Evolutionary conservation across 306 rosid genomes (phyloP).

Genomic region (Neltuma alba): DNA sequence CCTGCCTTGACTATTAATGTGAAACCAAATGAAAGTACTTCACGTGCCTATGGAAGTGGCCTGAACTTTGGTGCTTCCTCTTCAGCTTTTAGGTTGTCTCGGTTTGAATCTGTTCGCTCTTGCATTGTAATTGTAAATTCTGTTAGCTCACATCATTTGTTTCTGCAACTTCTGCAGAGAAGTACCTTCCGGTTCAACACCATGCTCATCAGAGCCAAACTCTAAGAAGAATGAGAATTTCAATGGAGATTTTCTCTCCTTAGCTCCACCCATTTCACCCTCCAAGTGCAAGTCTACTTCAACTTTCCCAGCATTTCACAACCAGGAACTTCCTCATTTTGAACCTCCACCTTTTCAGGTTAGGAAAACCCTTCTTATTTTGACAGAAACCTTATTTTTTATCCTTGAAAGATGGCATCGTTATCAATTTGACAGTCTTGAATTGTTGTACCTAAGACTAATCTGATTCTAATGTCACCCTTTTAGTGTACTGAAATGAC

Average conservation of each 20-base stretch:
- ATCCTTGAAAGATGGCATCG: not conserved
- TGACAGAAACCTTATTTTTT: not conserved
- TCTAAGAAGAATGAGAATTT: conserved; percentile 42
- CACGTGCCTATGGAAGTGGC: conserved; percentile 36
- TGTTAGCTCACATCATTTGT: conserved; percentile 29
- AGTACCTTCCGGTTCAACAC: conserved; percentile 46
- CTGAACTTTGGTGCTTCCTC: conserved; percentile 38
- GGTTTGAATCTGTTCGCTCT: conserved; percentile 19
- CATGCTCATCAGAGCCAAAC: conserved; percentile 41
- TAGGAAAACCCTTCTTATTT: conserved; percentile 16
- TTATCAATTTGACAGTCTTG: not conserved
- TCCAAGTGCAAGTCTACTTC: conserved; percentile 40
- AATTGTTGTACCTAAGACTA: not conserved
- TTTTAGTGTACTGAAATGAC: too few species aligned
- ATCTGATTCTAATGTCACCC: too few species aligned
- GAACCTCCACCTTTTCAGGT: conserved; percentile 46
- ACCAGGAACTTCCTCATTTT: conserved; percentile 36
- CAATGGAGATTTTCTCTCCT: conserved; percentile 60
- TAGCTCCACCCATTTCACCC: conserved; percentile 53
- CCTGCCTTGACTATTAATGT: conserved; percentile 38
- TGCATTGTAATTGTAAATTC: not conserved
- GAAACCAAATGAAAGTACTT: conserved; percentile 47
- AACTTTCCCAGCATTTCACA: conserved; percentile 32
- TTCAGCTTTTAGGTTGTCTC: conserved; percentile 54
- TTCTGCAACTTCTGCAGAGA: conserved; percentile 51